Evolutionary conservation across 73 alveolate species (phyloP).

Genomic region (Stentor coeruleus): DNA sequence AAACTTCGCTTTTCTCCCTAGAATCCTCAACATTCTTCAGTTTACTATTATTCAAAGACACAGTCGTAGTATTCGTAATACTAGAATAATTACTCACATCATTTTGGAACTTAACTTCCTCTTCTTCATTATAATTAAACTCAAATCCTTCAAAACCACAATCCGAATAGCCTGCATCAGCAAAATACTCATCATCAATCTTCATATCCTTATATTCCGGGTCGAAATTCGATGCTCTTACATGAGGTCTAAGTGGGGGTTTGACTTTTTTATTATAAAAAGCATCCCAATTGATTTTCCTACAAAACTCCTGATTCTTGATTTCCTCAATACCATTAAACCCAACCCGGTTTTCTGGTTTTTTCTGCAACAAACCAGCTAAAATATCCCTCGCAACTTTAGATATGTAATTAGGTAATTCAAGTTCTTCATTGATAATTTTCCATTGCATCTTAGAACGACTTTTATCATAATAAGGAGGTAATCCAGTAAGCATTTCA

Average conservation of each 20-base stretch:
- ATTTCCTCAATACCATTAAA: slow-evolving; percentile 32
- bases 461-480: slow-evolving; percentile 77
- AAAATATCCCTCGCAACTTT: slow-evolving; percentile 57
- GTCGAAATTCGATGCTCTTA: slow-evolving; percentile 37
- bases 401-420: slow-evolving; percentile 46
- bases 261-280: slow-evolving; percentile 20
- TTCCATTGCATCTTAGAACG: slow-evolving; percentile 52
- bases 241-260: slow-evolving; percentile 37
- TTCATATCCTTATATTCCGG: slow-evolving; percentile 41
- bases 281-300: slow-evolving; percentile 38
- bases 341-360: slow-evolving; percentile 74
- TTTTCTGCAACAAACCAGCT: slow-evolving; percentile 59
- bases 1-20: too few relatives aligned
- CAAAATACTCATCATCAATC: too few relatives aligned
- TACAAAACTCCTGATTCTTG: slow-evolving; percentile 42
- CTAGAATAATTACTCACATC: too few relatives aligned
- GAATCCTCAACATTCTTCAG: too few relatives aligned
- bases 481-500: slow-evolving; percentile 90
- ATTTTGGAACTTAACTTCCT: too few relatives aligned
- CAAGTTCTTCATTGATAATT: slow-evolving; percentile 44
- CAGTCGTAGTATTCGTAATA: too few relatives aligned
- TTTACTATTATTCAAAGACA: too few relatives aligned
- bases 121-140: too few relatives aligned
- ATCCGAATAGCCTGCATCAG: too few relatives aligned
- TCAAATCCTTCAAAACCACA: too few relatives aligned